Percentiles rank a stretch among this genome's conserved stretches.
Evolutionary conservation across 306 rosid genomes (phyloP).

Genomic region (Trifolium pratense): DNA sequence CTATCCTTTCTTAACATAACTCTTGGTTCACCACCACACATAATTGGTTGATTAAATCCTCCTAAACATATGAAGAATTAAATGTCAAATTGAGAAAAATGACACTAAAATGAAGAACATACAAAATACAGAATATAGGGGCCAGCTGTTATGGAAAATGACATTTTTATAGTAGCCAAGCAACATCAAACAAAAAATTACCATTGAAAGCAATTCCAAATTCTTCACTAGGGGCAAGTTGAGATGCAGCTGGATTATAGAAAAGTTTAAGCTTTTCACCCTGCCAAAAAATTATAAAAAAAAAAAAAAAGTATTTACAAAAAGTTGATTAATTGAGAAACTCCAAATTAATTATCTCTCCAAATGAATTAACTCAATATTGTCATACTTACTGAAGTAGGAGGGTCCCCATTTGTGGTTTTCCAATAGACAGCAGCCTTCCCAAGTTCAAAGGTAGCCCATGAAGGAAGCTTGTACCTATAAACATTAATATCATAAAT

Average conservation of each 20-base stretch:
- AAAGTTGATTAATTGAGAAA: conserved; percentile 5
- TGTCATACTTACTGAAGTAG: conserved; percentile 63
- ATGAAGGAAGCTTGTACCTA: conserved; percentile 80
- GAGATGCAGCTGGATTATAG: conserved; percentile 79
- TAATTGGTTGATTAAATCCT: conserved; percentile 95
- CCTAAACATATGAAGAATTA: conserved; percentile 52
- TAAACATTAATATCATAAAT: conserved; percentile 24
- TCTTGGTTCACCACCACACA: conserved; percentile 97
- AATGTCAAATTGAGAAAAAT: background rate
- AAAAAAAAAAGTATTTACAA: background rate
- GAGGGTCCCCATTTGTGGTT: conserved; percentile 90
- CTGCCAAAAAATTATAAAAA: conserved; percentile 53
- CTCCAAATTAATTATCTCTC: background rate
- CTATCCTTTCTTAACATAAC: conserved; percentile 73
- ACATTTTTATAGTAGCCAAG: conserved; percentile 2
- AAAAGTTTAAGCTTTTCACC: conserved; percentile 87
- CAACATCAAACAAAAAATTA: conserved; percentile 33
- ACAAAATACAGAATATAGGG: no score
- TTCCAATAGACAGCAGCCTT: conserved; percentile 83
- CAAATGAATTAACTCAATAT: conserved; percentile 3
- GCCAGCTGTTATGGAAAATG: background rate
- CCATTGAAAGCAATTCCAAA: conserved; percentile 92
- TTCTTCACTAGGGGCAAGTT: conserved; percentile 74
- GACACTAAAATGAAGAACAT: background rate
- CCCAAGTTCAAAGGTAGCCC: conserved; percentile 94